Base-by-base conservation (phyloP, 768 basidiomycete species). In the Psilocybe azurescens region DNA sequence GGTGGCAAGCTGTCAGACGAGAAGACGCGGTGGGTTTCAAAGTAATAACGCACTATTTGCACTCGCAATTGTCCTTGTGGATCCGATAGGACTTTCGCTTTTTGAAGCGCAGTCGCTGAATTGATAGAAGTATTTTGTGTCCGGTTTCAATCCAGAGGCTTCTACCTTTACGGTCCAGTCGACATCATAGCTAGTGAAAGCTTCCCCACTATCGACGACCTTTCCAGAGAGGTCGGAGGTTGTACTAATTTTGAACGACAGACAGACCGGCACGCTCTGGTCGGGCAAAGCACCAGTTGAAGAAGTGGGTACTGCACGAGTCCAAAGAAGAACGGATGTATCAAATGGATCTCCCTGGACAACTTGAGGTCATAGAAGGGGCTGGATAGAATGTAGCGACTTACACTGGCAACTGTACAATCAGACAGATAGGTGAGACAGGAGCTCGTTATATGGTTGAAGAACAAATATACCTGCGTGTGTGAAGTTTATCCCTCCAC, bases 101-200 rank as follows among this genome's bases (percentile, higher is more conserved):
- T 77, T 71, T 56, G 84, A 80, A 5, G 81, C 81, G 62, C 86
- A 87, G 66, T 87, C 85, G 4, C 78, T 74, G 60, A 86, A 87
- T 48, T 80, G 77, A 71, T 79, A 87, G 68, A 79, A 86, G 66
- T 86, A 89, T 56, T 78, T 76, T 0, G 81, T 83, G 64, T 86
- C 85, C 0, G 86, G 76, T 46, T 75, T 65, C 53, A 88, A 69
- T 2, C 77, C 77, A 0, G 73, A 78, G 1, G 86, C 85, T 64
- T 88, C 86, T 16, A 88, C 81, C 69, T 87, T 87, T 64, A 86
- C 77, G 0, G 86, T 86, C 70, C 78, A 86, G 67, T 86, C 85
- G 41, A 87, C 83, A 58, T 89, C 86, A 56, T 82, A 81, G 57
- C 75, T 79, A 0, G 85, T 85, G 70, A 84, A 86, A 0, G 81